Evolutionary conservation across 768 basidiomycete genomes (phyloP).

Genomic region (Hypholoma sublateritium): DNA sequence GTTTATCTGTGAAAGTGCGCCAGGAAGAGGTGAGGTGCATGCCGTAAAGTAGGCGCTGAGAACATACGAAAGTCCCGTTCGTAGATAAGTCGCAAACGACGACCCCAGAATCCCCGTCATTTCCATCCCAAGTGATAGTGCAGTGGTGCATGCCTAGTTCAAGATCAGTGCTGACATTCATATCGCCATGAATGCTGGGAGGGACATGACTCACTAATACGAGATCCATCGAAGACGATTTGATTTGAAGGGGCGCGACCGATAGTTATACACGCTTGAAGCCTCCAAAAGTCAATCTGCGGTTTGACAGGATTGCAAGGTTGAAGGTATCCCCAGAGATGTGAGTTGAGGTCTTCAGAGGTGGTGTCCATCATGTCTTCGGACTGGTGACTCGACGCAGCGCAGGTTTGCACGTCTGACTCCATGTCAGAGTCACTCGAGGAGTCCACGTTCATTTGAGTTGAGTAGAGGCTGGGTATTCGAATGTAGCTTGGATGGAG

Average conservation of each 20-base stretch:
- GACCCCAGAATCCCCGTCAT: background rate
- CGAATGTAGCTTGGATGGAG: background rate
- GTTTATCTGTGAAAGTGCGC: background rate
- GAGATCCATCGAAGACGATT: background rate
- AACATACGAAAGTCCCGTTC: background rate
- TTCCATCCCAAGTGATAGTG: background rate
- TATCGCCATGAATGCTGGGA: background rate
- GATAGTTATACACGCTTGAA: background rate
- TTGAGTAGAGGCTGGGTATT: background rate
- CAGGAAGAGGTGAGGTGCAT: background rate
- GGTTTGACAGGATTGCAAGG: background rate
- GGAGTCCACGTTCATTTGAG: background rate
- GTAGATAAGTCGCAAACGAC: background rate
- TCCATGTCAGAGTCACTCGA: background rate
- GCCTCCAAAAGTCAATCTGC: background rate
- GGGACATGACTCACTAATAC: background rate
- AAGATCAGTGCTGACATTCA: background rate
- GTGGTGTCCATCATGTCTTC: background rate
- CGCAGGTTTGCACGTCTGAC: background rate
- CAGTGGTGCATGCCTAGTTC: background rate
- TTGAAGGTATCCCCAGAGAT: background rate
- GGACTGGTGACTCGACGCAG: background rate
- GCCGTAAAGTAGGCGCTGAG: background rate
- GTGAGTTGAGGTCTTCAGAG: background rate
- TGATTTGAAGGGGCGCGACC: background rate